Conservation (phyloP, 73 alveolate genomes). For the Loxodes magnus region DNA sequence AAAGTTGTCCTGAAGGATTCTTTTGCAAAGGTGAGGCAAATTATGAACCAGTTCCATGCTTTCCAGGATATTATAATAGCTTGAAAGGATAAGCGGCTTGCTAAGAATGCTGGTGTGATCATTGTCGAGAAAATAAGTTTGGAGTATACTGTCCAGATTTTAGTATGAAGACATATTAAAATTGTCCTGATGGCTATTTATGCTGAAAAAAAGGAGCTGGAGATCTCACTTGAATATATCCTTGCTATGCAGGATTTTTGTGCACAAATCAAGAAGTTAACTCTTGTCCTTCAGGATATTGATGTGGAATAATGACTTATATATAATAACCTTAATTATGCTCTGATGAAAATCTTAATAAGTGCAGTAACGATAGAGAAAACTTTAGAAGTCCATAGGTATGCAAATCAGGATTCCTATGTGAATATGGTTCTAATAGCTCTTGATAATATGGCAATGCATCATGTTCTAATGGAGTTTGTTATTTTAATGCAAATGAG, state of each 20-base stretch:
- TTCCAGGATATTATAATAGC: too few relatives aligned
- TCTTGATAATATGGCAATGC: neutral
- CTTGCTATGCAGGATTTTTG: conserved; percentile 61
- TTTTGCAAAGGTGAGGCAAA: too few relatives aligned
- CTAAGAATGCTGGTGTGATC: too few relatives aligned
- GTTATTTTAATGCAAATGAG: conserved; percentile 14
- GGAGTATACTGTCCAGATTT: too few relatives aligned
- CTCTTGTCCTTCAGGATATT: conserved; percentile 6
- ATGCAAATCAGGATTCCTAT: conserved; percentile 38
- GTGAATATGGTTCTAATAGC: conserved; percentile 13
- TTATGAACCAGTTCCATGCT: too few relatives aligned
- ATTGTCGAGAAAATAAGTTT: too few relatives aligned
- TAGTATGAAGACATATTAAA: too few relatives aligned
- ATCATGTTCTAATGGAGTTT: conserved; percentile 15
- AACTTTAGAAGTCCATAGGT: conserved; percentile 26
- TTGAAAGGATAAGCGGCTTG: too few relatives aligned
- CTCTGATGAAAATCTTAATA: conserved; percentile 26
- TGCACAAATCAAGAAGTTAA: conserved; percentile 34
- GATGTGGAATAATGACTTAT: conserved; percentile 23
- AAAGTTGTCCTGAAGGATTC: too few relatives aligned
- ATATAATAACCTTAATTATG: conserved; percentile 29
- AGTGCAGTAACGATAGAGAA: conserved; percentile 6
- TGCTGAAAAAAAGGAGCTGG: conserved; percentile 17
- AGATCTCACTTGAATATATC: conserved; percentile 5
- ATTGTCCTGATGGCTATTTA: conserved; percentile 54